Percentiles rank a stretch among this genome's conserved stretches.
phyloP scores from a whole-genome alignment of 1,284 basidiomycete species.

The Sparassis latifolia region DNA sequence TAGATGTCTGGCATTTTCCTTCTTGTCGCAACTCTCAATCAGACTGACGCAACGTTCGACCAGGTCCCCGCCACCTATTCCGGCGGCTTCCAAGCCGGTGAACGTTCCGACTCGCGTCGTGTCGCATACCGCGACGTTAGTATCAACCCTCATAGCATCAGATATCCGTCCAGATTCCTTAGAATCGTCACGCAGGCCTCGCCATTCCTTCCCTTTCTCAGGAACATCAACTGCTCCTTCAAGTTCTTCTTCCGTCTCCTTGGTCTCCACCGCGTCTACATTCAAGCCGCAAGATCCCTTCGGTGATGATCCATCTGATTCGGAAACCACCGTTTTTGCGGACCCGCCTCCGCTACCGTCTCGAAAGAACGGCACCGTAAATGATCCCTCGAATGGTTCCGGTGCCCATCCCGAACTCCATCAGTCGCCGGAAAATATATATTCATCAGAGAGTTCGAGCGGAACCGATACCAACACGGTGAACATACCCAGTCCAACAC shows the following conservation, averaged over 20 bases:
- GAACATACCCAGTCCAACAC: slow-evolving; percentile 3
- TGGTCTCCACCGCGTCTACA: slow-evolving; percentile 7
- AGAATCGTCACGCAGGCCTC: slow-evolving; percentile 3
- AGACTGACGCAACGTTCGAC: too few species aligned
- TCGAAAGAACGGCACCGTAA: slow-evolving; percentile 9
- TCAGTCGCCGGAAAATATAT: neutral
- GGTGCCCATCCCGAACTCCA: slow-evolving; percentile 8
- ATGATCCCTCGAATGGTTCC: slow-evolving; percentile 9
- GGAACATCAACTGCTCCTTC: neutral
- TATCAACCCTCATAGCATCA: neutral
- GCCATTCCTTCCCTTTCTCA: slow-evolving; percentile 1
- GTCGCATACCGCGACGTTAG: slow-evolving; percentile 2
- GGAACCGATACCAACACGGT: slow-evolving; percentile 13
- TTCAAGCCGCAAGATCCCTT: slow-evolving; percentile 14
- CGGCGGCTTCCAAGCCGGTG: too few species aligned
- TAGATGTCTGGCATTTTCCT: too few species aligned
- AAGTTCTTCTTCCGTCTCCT: slow-evolving; percentile 6
- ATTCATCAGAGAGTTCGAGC: slow-evolving; percentile 5
- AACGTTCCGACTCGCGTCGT: neutral
- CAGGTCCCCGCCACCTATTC: too few species aligned
- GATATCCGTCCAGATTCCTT: slow-evolving; percentile 3
- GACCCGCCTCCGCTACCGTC: slow-evolving; percentile 14
- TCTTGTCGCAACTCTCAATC: too few species aligned
- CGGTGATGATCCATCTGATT: slow-evolving; percentile 11
- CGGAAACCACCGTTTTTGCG: slow-evolving; percentile 9